A percentile compares a stretch with the other conserved stretches of the same genome.
Evolutionary conservation across 2,329 filamentous ascomycete genomes (phyloP).

Genomic region (Botrytis fabae): DNA sequence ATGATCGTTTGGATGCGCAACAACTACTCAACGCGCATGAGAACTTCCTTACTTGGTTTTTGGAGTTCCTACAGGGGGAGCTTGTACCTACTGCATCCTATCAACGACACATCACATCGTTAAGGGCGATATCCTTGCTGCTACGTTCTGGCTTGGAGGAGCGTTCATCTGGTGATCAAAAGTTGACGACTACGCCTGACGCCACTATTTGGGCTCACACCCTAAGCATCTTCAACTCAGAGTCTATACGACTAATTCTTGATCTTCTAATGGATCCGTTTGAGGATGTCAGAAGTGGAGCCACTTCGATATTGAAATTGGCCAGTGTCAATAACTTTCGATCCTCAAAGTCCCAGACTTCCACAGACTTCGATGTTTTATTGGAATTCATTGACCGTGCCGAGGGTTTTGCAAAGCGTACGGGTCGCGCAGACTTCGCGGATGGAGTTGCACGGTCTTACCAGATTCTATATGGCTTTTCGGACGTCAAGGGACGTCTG

Average conservation of each 20-base stretch:
- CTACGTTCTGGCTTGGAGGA: slow-evolving; percentile 45
- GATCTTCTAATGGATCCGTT: slow-evolving; percentile 88
- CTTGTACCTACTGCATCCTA: slow-evolving; percentile 82
- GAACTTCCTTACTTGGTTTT: slow-evolving; percentile 72
- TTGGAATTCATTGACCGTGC: slow-evolving; percentile 52
- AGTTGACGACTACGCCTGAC: slow-evolving; percentile 16
- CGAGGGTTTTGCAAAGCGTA: slow-evolving; percentile 61
- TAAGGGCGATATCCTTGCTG: slow-evolving; percentile 70
- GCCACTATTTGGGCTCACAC: slow-evolving; percentile 35
- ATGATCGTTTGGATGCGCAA: slow-evolving; percentile 20
- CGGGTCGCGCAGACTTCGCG: slow-evolving; percentile 85
- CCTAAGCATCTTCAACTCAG: slow-evolving; percentile 45
- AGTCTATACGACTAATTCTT: slow-evolving; percentile 64
- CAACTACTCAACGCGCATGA: slow-evolving; percentile 49
- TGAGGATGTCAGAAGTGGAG: slow-evolving; percentile 76
- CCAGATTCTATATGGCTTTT: slow-evolving; percentile 65
- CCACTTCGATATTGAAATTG: slow-evolving; percentile 53
- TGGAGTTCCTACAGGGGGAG: slow-evolving; percentile 70
- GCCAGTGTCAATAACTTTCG: slow-evolving; percentile 44
- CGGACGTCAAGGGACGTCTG: slow-evolving; percentile 46
- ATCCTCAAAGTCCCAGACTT: not conserved
- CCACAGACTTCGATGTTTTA: slow-evolving; percentile 41
- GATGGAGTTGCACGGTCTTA: slow-evolving; percentile 83
- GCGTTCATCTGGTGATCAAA: not conserved
- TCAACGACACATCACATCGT: slow-evolving; percentile 79